Base-by-base conservation (phyloP, 2,329 filamentous ascomycete genomes). In the Emericellopsis cladophorae region DNA sequence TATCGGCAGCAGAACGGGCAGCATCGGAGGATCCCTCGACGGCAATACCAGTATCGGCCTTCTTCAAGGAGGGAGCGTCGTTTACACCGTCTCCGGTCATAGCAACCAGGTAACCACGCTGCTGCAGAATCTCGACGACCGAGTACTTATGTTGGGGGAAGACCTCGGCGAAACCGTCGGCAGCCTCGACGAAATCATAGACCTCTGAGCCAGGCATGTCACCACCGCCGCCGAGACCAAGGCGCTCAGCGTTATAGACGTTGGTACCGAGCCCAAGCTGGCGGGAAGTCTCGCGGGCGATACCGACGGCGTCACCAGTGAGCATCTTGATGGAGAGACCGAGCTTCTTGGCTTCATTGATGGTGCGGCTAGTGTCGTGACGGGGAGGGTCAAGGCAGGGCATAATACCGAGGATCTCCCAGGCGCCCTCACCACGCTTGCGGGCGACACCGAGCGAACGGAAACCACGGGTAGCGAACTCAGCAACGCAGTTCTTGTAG, bases 71-170 rank as follows among this genome's bases (percentile, higher is more conserved):
- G 48, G 87, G 85, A 49, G 87, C 87, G 64, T 94, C 87, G 67
- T 94, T 94, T 67, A 94, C 87, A 75, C 87, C 87, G 53, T 94
- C 88, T 72, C 87, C 87, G 65, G 87, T 95, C 88, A 95, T 94
- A 60, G 87, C 88, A 66, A 93, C 87, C 33, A 94, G 77, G 66
- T 93, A 89, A 50, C 87, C 87, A 77, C 87, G 84, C 68, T 90
- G 83, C 68, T 94, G 87, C 39, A 94, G 76, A 56, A 93, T 93
- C 66, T 93, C 86, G 53, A 94, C 87, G 61, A 92, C 86, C 49
- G 87, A 85, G 69, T 89, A 93, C 73, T 94, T 94, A 75, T 94
- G 87, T 67, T 94, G 84, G 53, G 87, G 87, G 73, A 92, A 93
- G 44, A 94, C 87, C 61, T 94, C 87, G 49, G 88, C 87, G 65